These are phyloP conservation scores for Verbascum thapsus DNA, from an alignment of 257 asterid species.

Conservation along the genomic window DNA sequence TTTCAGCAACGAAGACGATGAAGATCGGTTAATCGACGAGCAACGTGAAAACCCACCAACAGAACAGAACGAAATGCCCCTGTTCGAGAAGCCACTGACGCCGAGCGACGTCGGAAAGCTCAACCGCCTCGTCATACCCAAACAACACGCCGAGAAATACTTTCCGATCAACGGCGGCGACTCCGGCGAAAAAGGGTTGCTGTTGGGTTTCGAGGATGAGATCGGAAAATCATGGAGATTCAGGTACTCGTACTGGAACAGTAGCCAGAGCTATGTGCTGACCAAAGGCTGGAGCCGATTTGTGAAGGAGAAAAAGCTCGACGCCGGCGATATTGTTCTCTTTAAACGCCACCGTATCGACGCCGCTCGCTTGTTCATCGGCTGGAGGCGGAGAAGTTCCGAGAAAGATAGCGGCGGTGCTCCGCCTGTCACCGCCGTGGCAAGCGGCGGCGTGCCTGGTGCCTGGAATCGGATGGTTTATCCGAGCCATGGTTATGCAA, in stretches of 20 bases:
- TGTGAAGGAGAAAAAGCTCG: constrained; percentile 83
- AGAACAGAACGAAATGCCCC: constrained; percentile 36
- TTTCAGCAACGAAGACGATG: constrained; percentile 58
- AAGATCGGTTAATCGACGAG: too few relatives aligned
- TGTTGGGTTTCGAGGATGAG: constrained; percentile 81
- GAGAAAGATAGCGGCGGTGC: constrained; percentile 17
- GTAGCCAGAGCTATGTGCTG: constrained; percentile 92
- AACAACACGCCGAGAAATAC: constrained; percentile 89
- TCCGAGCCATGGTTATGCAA: constrained; percentile 47
- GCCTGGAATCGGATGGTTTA: constrained; percentile 43
- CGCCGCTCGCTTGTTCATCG: constrained; percentile 63
- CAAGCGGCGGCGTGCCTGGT: constrained; percentile 31
- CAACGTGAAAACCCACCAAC: not conserved
- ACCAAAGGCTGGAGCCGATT: constrained; percentile 98
- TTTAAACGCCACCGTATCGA: constrained; percentile 68
- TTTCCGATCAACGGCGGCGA: constrained; percentile 70
- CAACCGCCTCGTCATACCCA: constrained; percentile 90
- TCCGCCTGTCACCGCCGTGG: constrained; percentile 19
- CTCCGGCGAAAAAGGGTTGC: constrained; percentile 59
- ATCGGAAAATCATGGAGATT: constrained; percentile 79
- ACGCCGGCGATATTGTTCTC: constrained; percentile 79
- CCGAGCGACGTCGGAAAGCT: constrained; percentile 97
- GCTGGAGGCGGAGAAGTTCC: constrained; percentile 66
- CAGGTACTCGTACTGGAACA: constrained; percentile 90
- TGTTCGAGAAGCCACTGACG: constrained; percentile 89